These are phyloP conservation scores for Tolypocladium tundrense DNA, from an alignment of 2,329 filamentous ascomycete species.

Conservation along the genomic window DNA sequence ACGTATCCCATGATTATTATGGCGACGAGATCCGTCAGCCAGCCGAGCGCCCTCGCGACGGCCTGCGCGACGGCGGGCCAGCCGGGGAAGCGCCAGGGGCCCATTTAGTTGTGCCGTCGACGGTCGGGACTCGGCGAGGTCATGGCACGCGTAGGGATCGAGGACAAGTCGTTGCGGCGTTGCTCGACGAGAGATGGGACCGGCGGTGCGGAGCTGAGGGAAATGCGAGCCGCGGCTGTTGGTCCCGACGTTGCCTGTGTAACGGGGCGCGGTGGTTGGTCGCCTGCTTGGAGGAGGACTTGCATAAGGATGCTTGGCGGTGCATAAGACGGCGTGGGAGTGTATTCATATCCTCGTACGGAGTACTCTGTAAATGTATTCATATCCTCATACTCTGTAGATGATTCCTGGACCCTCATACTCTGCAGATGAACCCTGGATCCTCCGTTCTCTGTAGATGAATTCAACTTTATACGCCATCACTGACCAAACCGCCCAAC, in stretches of 20 bases:
- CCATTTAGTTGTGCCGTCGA: background rate
- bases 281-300: background rate
- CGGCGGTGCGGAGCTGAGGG: background rate
- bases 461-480: too few relatives aligned
- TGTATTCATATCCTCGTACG: too few relatives aligned
- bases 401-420: too few relatives aligned
- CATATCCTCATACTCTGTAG: too few relatives aligned
- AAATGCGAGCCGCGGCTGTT: background rate
- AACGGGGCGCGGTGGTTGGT: background rate
- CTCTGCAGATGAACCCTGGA: background rate
- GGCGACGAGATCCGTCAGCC: conserved; percentile 19
- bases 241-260: background rate
- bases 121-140: background rate
- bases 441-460: too few relatives aligned
- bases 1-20: conserved; percentile 21
- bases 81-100: background rate
- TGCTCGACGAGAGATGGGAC: background rate
- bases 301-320: background rate
- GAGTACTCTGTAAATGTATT: too few relatives aligned
- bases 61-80: conserved; percentile 11
- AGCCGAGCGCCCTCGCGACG: conserved; percentile 16
- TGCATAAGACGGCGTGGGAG: background rate
- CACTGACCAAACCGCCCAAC: background rate
- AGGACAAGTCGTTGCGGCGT: too few relatives aligned
- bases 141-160: too few relatives aligned